Base-by-base conservation (phyloP, 495 filamentous ascomycete genomes). In the Amniculicola lignicola region DNA sequence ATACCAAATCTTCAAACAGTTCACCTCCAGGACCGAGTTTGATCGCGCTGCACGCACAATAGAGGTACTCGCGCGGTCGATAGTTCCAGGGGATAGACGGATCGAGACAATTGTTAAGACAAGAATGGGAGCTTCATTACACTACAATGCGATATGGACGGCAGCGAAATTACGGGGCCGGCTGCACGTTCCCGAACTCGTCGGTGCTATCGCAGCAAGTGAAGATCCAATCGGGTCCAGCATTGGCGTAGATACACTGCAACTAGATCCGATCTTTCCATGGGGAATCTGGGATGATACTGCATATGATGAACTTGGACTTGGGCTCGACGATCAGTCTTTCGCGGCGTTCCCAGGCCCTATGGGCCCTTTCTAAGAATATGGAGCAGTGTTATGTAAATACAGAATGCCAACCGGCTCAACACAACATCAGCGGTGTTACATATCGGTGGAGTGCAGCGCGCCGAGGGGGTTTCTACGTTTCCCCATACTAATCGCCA, bases 1-100 rank as follows among this genome's bases (percentile, higher is more conserved):
- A 7, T 47, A 59, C 48, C 43, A 54, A 43, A 24, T 59, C 25
- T 54, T 59, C 50, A 59, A 37, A 16, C 25, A 46, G 21, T 54
- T 51, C 24, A 16, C 7, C 16, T 6, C 15, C 12, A 19, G 50
- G n/a, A 11, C 18, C 2, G 48, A 59, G 35, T 37, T 56, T 25
- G 18, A 29, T 3, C 38, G 39, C n/a, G 56, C 56, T 9, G 37
- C 56, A 11, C 7, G 15, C 1, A 54, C n/a, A 11, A 21, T 59
- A 4, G 56, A 59, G 21, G 28, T 46, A 0, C 33, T 51, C 1
- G 47, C 29, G 7, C 28, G 47, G 11, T 18, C 31, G 18, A 16
- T 51, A 19, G 47, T 51, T 10, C 47, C 47, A 22, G 31, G 33
- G 7, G 12, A 23, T 1, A 18, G 22, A 27, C 29, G 47, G 15